Evolutionary conservation across 306 rosid species (phyloP).

Genomic region (Trifolium pratense): DNA sequence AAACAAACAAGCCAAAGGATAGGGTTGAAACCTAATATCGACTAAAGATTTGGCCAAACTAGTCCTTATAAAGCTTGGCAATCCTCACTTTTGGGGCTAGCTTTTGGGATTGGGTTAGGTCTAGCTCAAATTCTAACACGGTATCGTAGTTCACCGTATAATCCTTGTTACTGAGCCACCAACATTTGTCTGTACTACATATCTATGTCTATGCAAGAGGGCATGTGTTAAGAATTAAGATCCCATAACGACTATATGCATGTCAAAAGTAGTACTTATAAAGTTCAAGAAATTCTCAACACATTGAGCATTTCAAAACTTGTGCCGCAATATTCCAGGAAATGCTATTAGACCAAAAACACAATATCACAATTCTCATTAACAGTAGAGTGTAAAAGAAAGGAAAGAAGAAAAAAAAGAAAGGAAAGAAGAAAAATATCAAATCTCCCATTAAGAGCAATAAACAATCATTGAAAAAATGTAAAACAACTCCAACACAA

Average conservation of each 20-base stretch:
- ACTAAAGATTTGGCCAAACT: neutral
- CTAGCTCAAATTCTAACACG: neutral
- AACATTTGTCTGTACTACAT: neutral
- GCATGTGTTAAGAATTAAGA: neutral
- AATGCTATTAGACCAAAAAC: neutral
- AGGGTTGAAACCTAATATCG: neutral
- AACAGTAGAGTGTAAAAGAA: neutral
- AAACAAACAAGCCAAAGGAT: constrained; percentile 11
- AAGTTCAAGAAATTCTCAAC: neutral
- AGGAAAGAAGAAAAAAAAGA: neutral
- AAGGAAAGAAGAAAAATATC: neutral
- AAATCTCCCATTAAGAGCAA: neutral
- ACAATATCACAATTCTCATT: neutral
- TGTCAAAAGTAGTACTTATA: neutral
- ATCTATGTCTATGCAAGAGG: neutral
- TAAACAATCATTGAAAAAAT: neutral
- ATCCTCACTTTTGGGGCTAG: neutral
- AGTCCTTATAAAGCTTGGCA: constrained; percentile 2
- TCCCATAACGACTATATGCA: neutral
- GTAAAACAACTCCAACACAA: neutral
- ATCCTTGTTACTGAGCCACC: neutral
- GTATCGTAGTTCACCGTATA: neutral
- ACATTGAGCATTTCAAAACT: neutral
- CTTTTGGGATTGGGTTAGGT: neutral
- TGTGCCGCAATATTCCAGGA: neutral